These are phyloP conservation scores for Macadamia integrifolia DNA, from an alignment of 164 flowering plant genomes.

Conservation along the genomic window DNA sequence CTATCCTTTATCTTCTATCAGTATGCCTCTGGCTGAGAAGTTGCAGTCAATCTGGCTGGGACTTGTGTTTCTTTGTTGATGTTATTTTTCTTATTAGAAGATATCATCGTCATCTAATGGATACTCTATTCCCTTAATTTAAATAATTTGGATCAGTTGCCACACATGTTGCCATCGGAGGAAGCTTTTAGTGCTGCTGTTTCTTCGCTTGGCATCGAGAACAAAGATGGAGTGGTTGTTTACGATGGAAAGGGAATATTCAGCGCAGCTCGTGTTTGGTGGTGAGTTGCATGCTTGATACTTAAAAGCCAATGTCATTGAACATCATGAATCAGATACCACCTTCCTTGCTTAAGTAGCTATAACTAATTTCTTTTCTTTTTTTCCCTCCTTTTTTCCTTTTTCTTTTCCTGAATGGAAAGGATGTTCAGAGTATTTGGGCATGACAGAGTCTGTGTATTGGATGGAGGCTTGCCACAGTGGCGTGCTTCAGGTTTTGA, in stretches of 20 bases:
- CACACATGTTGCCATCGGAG: constrained; percentile 97
- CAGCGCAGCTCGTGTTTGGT: constrained; percentile 99
- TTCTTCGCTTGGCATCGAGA: constrained; percentile 85
- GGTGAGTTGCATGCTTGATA: constrained; percentile 41
- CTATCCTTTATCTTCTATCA: neutral
- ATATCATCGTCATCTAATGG: neutral
- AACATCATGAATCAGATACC: neutral
- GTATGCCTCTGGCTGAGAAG: neutral
- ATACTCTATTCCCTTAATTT: constrained; percentile 1
- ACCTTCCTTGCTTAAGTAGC: constrained; percentile 1
- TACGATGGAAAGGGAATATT: constrained; percentile 98
- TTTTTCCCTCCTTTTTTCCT: neutral
- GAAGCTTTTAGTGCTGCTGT: constrained; percentile 98
- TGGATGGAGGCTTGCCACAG: constrained; percentile 94
- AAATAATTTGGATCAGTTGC: constrained; percentile 52
- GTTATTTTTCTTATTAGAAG: neutral
- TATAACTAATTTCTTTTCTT: constrained; percentile 6
- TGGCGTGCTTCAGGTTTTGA: constrained; percentile 99
- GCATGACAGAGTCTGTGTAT: constrained; percentile 92
- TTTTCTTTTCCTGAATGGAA: constrained; percentile 11
- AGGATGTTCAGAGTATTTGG: constrained; percentile 99
- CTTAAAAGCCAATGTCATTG: too few species aligned
- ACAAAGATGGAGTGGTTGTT: constrained; percentile 84
- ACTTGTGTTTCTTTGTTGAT: neutral
- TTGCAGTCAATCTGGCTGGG: neutral